phyloP scores from a whole-genome alignment of 768 basidiomycete genomes.

The Lentinus tigrinus region DNA sequence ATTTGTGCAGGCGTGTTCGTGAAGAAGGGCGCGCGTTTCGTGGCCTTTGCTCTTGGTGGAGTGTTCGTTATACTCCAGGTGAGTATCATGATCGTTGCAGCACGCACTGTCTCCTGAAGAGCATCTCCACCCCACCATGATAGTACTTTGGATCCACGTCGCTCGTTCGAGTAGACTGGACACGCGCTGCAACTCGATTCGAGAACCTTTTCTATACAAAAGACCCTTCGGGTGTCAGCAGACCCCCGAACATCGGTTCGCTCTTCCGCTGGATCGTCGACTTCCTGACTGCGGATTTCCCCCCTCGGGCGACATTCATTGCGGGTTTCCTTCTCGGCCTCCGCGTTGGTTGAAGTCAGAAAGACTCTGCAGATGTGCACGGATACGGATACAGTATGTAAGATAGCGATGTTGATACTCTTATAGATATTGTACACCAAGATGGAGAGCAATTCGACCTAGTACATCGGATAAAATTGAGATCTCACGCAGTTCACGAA shows the following conservation, averaged over 20 bases:
- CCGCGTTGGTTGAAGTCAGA: conserved; percentile 58
- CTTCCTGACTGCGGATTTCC: conserved; percentile 92
- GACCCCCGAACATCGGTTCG: conserved; percentile 62
- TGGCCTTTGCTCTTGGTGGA: conserved; percentile 87
- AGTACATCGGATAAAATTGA: background rate
- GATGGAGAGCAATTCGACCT: background rate
- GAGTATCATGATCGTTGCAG: conserved; percentile 18
- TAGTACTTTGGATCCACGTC: conserved; percentile 80
- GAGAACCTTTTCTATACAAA: conserved; percentile 70
- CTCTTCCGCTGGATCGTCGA: conserved; percentile 67
- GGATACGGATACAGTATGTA: conserved; percentile 7
- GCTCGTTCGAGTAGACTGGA: conserved; percentile 81
- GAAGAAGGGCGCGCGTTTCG: conserved; percentile 86
- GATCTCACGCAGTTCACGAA: too few relatives aligned
- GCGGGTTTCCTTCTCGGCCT: conserved; percentile 82
- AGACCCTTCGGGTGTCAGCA: conserved; percentile 51
- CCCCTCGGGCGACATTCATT: conserved; percentile 83
- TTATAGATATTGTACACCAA: background rate
- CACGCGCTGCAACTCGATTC: conserved; percentile 59
- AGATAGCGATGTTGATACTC: background rate
- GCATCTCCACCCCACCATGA: background rate
- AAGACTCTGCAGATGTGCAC: background rate
- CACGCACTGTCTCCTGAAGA: background rate
- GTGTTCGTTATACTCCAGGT: conserved; percentile 91
- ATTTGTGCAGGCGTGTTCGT: conserved; percentile 90